Evolutionary conservation across 139 green algal species (phyloP), one percentile per base, ranked within the genome.

Genomic region (Coccomyxa sp.): DNA sequence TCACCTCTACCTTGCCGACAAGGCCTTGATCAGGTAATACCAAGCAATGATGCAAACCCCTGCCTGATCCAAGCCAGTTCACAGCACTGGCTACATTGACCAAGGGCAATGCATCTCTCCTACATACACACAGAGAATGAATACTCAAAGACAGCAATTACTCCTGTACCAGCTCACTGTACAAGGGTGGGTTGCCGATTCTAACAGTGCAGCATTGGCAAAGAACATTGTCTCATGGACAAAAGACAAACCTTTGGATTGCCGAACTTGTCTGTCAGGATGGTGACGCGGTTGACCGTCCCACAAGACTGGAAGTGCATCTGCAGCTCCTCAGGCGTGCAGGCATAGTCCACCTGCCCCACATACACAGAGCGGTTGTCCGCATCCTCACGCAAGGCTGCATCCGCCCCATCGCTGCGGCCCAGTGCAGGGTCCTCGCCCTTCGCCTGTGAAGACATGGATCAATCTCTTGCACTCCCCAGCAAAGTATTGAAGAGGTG

Each of bases 221-320:
- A 28, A 28, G 63, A 71, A 25, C 18, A 71, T 28, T 3, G 63
- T 21, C 18, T 11, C 21, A 25, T 71, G 18, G 9, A 71, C 21
- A 71, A 57, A 74, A 38, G 30, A n/a, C 76, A 28, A 51, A 93
- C 93, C 94, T 99, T 99, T 16, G 97, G 93, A 67, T 95, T 95
- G 63, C 96, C 97, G 77, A 92, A 94, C 81, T 94, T 95, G 91
- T 99, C 97, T 3, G 95, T 98, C 10, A 99, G 89, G 60, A 99
- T 99, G 67, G 97, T 99, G 25, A 99, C 97, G 13, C 97, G 93
- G 88, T 99, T 99, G 51, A 99, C 96, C 0, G 96, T 98, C 28
- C 97, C 97, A 86, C 97, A 99, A 27, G 84, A 85, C 91, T 97
- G 83, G 74, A 98, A 98, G 83, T 96, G 93, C 83, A 93, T 86